A percentile compares a stretch with the other conserved stretches of the same genome.
Evolutionary conservation across 768 basidiomycete genomes (phyloP).

Genomic region (Hortiboletus flavorubellus): DNA sequence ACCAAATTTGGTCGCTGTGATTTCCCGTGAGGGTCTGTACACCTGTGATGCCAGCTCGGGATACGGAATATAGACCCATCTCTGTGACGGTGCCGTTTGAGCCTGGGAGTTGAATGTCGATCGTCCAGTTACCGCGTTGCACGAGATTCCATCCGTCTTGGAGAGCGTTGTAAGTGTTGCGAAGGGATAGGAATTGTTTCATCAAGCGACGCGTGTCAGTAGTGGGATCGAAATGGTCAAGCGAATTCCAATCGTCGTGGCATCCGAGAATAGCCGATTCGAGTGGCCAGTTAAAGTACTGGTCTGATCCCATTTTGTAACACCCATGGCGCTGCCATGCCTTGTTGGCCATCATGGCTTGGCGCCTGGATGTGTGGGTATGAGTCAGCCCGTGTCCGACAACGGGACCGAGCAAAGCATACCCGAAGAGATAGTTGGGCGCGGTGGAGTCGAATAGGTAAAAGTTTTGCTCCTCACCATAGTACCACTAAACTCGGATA

Average conservation of each 20-base stretch:
- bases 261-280: slow-evolving; percentile 79
- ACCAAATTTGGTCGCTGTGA: slow-evolving; percentile 69
- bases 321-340: slow-evolving; percentile 96
- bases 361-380: slow-evolving; percentile 56
- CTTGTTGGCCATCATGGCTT: slow-evolving; percentile 79
- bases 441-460: slow-evolving; percentile 88
- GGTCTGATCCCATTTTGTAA: slow-evolving; percentile 83
- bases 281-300: slow-evolving; percentile 93
- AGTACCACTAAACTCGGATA: slow-evolving; percentile 54
- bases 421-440: slow-evolving; percentile 89
- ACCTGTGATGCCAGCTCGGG: slow-evolving; percentile 55
- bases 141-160: slow-evolving; percentile 89
- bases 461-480: slow-evolving; percentile 91
- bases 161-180: slow-evolving; percentile 63
- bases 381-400: background rate
- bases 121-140: slow-evolving; percentile 83
- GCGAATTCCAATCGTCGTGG: slow-evolving; percentile 85
- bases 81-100: slow-evolving; percentile 80
- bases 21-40: slow-evolving; percentile 63
- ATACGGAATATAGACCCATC: slow-evolving; percentile 84
- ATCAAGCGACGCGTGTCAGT: slow-evolving; percentile 71
- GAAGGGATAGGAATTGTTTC: slow-evolving; percentile 68
- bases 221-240: slow-evolving; percentile 95
- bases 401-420: slow-evolving; percentile 20
- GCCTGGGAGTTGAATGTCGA: slow-evolving; percentile 73